Conservation (phyloP, 2,329 filamentous ascomycete species). For the Aspergillus tubingensis region DNA sequence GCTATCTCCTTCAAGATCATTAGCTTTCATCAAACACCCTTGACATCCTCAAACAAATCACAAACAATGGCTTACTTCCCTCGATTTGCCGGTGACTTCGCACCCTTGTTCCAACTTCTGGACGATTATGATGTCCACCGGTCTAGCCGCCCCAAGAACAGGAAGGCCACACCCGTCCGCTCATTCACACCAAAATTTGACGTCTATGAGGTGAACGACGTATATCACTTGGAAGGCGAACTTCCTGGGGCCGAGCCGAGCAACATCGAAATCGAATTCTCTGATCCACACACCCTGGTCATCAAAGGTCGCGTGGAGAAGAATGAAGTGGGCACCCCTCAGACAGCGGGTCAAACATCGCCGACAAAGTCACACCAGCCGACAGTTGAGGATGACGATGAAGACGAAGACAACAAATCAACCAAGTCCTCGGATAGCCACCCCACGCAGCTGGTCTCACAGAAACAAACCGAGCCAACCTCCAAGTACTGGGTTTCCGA, state of each 20-base stretch:
- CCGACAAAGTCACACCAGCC: slow-evolving; percentile 44
- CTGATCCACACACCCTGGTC: slow-evolving; percentile 47
- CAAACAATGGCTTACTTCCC: slow-evolving; percentile 43
- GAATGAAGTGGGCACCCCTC: slow-evolving; percentile 21
- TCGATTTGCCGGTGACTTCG: slow-evolving; percentile 38
- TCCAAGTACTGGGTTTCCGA: slow-evolving; percentile 60
- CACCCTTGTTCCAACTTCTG: slow-evolving; percentile 46
- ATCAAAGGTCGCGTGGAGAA: slow-evolving; percentile 45
- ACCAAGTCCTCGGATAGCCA: slow-evolving; percentile 13
- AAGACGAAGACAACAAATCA: slow-evolving; percentile 21
- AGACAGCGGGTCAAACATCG: slow-evolving; percentile 22
- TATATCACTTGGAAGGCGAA: slow-evolving; percentile 49
- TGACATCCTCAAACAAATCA: not conserved
- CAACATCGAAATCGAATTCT: slow-evolving; percentile 50
- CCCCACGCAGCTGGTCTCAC: slow-evolving; percentile 28
- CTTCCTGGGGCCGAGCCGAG: slow-evolving; percentile 47
- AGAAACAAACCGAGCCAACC: slow-evolving; percentile 18
- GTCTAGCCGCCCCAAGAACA: slow-evolving; percentile 21
- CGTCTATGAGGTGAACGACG: slow-evolving; percentile 43
- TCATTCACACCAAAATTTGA: slow-evolving; percentile 47
- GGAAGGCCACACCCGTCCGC: slow-evolving; percentile 21
- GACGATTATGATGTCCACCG: slow-evolving; percentile 44
- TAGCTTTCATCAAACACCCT: not conserved
- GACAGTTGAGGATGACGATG: slow-evolving; percentile 57
- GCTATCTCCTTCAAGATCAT: not conserved